Evolutionary conservation across 306 rosid species (phyloP), one percentile per base, ranked within the genome.

Genomic region (Carpinus fangiana): DNA sequence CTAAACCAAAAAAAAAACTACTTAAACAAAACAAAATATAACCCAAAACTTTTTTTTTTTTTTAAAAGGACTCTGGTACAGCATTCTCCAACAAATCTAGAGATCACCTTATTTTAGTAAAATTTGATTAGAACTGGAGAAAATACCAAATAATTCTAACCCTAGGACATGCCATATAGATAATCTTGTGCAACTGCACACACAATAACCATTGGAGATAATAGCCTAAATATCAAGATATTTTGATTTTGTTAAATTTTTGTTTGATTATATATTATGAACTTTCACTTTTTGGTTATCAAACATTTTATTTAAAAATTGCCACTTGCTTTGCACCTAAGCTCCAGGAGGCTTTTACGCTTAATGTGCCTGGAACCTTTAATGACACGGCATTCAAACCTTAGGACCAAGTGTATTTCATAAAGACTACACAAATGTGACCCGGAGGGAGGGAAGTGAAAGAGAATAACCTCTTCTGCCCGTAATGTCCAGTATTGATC

Each of bases 401-500:
- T 61, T 34, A 26, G 43, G 21, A 28, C 11, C 20, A 62, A 13
- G 38, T 59, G 28, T 21, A 59, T 21, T 23, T 21, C 12, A 59
- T 59, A 28, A 26, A 59, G 65, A 36, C n/a, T 41, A 41, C 45
- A 41, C 45, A 41, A 41, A 41, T 41, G 45, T 5, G 45, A 5
- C 34, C 34, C 34, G 1, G 26, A 53, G 34, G 34, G 53, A 20
- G 77, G 20, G 23, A 61, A 76, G 67, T 80, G 50, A 78, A 51
- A 84, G 72, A 85, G 3, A 67, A 59, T 43, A 76, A 90, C 98
- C 97, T 93, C 98, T 69, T 93, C 98, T 3, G 98, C 98, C 21
- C 98, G 90, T 70, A 93, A 86, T 6, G 98, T 91, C 97, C 98
- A 93, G 88, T 93, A 93, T 70, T 91, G 98, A 82, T 93, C 98